These are phyloP conservation scores for Didymosphaeria variabile DNA, from an alignment of 2,329 filamentous ascomycete genomes.

Conservation along the genomic window DNA sequence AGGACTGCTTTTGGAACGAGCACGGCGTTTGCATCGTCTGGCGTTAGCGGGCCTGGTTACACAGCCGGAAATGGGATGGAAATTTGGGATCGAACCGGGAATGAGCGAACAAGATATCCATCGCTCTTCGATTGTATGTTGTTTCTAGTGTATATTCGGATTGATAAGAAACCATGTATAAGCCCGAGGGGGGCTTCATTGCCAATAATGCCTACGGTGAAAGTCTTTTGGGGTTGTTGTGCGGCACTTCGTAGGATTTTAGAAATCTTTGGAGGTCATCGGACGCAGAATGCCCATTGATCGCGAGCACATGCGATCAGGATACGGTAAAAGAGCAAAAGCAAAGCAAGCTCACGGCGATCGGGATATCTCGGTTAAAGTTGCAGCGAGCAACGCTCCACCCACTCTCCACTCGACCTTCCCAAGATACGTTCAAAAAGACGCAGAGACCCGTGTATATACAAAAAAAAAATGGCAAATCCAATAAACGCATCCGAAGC, in stretches of 20 bases:
- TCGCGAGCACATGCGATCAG: too few relatives aligned
- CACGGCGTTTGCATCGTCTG: neutral
- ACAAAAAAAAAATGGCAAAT: neutral
- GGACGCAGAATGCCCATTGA: neutral
- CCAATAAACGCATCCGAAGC: neutral
- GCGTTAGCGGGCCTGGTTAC: neutral
- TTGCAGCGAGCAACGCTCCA: constrained; percentile 2
- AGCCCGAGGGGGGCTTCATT: neutral
- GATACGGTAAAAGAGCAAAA: neutral
- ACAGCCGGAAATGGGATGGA: neutral
- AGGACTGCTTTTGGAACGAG: neutral
- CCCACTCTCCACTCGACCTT: neutral
- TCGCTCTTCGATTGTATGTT: neutral
- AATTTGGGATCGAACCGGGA: neutral
- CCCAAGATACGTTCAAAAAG: neutral
- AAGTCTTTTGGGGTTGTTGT: too few relatives aligned
- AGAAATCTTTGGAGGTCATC: too few relatives aligned
- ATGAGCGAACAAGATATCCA: neutral
- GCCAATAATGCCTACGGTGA: too few relatives aligned
- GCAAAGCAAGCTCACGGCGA: neutral
- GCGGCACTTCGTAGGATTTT: neutral
- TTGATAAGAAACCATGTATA: neutral
- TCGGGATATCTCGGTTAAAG: neutral
- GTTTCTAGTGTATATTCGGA: neutral
- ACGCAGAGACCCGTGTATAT: neutral